Evolutionary conservation across 306 rosid species (phyloP).

Genomic region (Calophaca sinica): DNA sequence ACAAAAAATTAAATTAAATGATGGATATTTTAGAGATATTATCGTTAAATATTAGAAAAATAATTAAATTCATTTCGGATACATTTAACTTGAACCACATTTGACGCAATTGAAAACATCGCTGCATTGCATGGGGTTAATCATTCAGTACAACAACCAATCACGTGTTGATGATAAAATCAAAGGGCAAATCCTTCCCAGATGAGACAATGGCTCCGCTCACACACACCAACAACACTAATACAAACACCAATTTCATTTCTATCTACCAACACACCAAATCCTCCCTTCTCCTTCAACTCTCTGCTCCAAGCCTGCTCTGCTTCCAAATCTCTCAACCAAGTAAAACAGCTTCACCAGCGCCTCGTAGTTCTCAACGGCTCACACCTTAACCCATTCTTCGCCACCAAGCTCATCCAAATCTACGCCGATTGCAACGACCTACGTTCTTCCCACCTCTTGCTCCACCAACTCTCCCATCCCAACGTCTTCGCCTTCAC

Average conservation of each 20-base stretch:
- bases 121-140: too few relatives aligned
- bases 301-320: conserved; percentile 51
- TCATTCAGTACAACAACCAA: too few relatives aligned
- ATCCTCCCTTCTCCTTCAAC: conserved; percentile 17
- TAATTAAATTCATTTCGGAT: too few relatives aligned
- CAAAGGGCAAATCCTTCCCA: background rate
- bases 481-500: conserved; percentile 65
- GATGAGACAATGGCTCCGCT: conserved; percentile 38
- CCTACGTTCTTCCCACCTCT: conserved; percentile 34
- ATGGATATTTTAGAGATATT: too few relatives aligned
- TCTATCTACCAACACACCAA: conserved; percentile 20
- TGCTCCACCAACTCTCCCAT: conserved; percentile 44
- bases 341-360: conserved; percentile 56
- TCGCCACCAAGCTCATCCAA: conserved; percentile 56
- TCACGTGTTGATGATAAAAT: background rate
- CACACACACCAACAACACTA: conserved; percentile 24
- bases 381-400: conserved; percentile 44
- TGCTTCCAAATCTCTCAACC: conserved; percentile 47
- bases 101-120: too few relatives aligned
- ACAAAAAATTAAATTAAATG: too few relatives aligned
- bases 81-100: too few relatives aligned
- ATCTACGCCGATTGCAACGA: conserved; percentile 57
- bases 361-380: conserved; percentile 41
- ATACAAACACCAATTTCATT: background rate
- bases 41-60: too few relatives aligned